Evolutionary conservation across 495 filamentous ascomycete genomes (phyloP).

Genomic region (Aspergillus nanangensis): DNA sequence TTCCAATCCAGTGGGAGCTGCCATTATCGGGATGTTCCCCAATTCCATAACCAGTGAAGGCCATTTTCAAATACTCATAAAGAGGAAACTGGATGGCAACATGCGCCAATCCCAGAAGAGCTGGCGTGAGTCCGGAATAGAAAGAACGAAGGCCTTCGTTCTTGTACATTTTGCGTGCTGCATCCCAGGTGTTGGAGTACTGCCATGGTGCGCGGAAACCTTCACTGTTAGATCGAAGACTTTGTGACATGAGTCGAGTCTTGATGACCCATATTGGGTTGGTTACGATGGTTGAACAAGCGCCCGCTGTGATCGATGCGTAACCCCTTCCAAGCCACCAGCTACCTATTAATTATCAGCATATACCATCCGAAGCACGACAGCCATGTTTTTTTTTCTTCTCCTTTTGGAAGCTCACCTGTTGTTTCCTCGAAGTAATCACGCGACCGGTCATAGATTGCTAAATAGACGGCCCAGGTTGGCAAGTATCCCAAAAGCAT

Average conservation of each 20-base stretch:
- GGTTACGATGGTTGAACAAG: slow-evolving; percentile 89
- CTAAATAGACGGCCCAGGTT: slow-evolving; percentile 97
- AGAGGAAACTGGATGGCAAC: slow-evolving; percentile 97
- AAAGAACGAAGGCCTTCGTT: slow-evolving; percentile 85
- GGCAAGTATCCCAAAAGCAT: slow-evolving; percentile 94
- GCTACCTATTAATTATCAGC: slow-evolving; percentile 47
- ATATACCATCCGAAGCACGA: too few species aligned
- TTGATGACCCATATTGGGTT: slow-evolving; percentile 99
- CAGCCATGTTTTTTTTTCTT: too few species aligned
- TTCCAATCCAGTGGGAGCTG: slow-evolving; percentile 63
- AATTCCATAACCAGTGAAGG: slow-evolving; percentile 83
- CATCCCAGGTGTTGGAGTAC: slow-evolving; percentile 82
- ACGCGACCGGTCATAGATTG: slow-evolving; percentile 86
- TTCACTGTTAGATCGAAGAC: slow-evolving; percentile 42
- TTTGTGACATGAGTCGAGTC: slow-evolving; percentile 93
- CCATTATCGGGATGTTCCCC: slow-evolving; percentile 61
- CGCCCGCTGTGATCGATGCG: slow-evolving; percentile 86
- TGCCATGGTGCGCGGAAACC: slow-evolving; percentile 75
- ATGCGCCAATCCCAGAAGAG: slow-evolving; percentile 86
- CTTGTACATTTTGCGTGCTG: slow-evolving; percentile 90
- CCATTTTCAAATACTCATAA: slow-evolving; percentile 89
- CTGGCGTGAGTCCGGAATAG: slow-evolving; percentile 92
- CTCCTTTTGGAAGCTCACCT: slow-evolving; percentile 57
- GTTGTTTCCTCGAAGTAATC: slow-evolving; percentile 61
- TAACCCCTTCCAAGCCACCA: slow-evolving; percentile 59